Conservation (phyloP, 2,329 filamentous ascomycete species). For the Neofusicoccum cordaticola region DNA sequence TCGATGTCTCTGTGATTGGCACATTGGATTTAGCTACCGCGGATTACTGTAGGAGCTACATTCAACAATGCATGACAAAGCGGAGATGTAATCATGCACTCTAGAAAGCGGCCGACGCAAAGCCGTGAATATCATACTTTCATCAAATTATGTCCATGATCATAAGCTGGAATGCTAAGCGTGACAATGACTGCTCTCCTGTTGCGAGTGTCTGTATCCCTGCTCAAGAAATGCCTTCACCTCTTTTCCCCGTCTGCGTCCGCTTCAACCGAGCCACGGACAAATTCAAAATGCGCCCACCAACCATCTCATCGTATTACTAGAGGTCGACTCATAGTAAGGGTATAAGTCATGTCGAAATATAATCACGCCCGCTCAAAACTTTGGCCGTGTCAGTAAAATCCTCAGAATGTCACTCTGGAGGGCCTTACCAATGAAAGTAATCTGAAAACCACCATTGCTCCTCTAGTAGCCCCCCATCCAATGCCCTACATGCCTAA, state of each 20-base stretch:
- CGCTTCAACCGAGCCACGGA: not conserved
- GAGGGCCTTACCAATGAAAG: not conserved
- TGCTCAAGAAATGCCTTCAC: too few species aligned
- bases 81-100: not conserved
- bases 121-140: not conserved
- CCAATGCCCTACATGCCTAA: not conserved
- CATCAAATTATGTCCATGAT: not conserved
- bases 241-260: not conserved
- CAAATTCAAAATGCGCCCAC: not conserved
- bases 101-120: not conserved
- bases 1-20: too few species aligned
- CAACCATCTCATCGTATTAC: not conserved
- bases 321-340: not conserved
- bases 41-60: not conserved
- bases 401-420: too few species aligned
- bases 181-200: not conserved
- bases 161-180: not conserved
- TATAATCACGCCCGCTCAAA: not conserved
- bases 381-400: not conserved
- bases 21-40: too few species aligned
- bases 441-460: too few species aligned
- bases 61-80: not conserved
- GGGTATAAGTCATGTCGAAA: conserved; percentile 5
- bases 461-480: not conserved
- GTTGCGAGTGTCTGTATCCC: not conserved